Conservation (phyloP, 495 filamentous ascomycete genomes). For the Apodospora peruviana region DNA sequence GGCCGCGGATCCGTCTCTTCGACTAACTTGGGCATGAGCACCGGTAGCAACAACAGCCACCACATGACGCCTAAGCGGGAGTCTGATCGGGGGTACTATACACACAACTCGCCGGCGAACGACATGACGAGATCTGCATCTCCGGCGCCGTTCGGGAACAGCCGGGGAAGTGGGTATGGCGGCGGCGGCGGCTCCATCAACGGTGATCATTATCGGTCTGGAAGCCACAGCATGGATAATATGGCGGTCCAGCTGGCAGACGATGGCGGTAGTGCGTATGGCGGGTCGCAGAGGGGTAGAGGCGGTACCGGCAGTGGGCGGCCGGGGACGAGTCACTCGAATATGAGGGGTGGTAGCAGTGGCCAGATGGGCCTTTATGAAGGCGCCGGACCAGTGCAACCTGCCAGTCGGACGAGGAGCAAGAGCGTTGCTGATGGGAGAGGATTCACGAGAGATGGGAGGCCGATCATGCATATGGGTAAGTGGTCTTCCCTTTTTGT, state of each 20-base stretch:
- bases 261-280: slow-evolving; percentile 33
- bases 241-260: slow-evolving; percentile 79
- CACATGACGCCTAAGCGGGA: slow-evolving; percentile 46
- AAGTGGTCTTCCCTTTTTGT: slow-evolving; percentile 34
- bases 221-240: slow-evolving; percentile 29
- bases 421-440: slow-evolving; percentile 70
- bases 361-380: slow-evolving; percentile 56
- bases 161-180: not conserved
- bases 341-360: not conserved
- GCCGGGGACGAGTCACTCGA: not conserved
- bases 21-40: slow-evolving; percentile 2
- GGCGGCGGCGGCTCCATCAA: slow-evolving; percentile 1
- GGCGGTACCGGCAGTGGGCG: slow-evolving; percentile 17
- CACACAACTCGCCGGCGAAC: slow-evolving; percentile 47
- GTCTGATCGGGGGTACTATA: slow-evolving; percentile 39
- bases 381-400: slow-evolving; percentile 35
- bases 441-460: slow-evolving; percentile 75
- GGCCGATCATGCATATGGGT: slow-evolving; percentile 89
- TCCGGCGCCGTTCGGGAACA: slow-evolving; percentile 19
- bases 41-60: too few species aligned
- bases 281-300: slow-evolving; percentile 47
- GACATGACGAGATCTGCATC: slow-evolving; percentile 52
- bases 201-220: slow-evolving; percentile 2
- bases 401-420: slow-evolving; percentile 51
- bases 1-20: slow-evolving; percentile 16